phyloP scores from a whole-genome alignment of 805 yeast genomes.

The Saccharomycopsis synnaedendra region DNA sequence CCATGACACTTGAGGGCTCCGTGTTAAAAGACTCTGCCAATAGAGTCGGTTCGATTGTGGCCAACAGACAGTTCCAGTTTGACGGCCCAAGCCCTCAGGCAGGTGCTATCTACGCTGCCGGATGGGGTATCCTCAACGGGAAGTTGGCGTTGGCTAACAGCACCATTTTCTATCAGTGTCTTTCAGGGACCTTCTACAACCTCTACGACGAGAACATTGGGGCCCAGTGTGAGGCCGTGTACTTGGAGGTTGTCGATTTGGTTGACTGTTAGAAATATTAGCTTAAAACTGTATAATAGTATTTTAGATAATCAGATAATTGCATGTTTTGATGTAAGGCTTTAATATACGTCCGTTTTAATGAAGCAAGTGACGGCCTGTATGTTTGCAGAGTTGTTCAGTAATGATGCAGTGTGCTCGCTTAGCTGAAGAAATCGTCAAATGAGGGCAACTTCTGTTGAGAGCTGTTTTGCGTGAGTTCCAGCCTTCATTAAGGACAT shows the following conservation, averaged over 20 bases:
- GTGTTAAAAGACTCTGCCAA: constrained; percentile 34
- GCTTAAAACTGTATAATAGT: background rate
- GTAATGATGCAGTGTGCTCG: background rate
- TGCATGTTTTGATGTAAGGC: background rate
- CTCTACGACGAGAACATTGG: constrained; percentile 38
- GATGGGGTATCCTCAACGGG: constrained; percentile 31
- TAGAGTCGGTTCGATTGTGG: constrained; percentile 49
- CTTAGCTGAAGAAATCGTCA: background rate
- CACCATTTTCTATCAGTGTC: constrained; percentile 41
- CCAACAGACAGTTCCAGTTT: constrained; percentile 53
- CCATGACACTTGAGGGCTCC: constrained; percentile 33
- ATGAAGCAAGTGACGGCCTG: background rate
- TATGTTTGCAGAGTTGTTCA: background rate
- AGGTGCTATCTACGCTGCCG: constrained; percentile 38
- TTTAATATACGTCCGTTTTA: background rate
- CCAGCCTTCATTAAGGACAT: too few relatives aligned
- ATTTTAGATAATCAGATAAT: background rate
- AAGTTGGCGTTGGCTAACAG: constrained; percentile 36
- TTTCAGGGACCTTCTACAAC: constrained; percentile 47
- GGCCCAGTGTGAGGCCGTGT: constrained; percentile 36
- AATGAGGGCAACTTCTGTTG: too few relatives aligned
- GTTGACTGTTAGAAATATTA: constrained; percentile 25
- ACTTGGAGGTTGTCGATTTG: constrained; percentile 32
- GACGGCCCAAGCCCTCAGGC: constrained; percentile 58
- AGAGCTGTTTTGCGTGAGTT: too few relatives aligned